Evolutionary conservation across 129 eudicot genomes (phyloP).

Genomic region (sunflower (Helianthus annuus)): HanXRQr2.0-SUNRISE NC_035444.2:7259417-7259916

Average conservation of each 20-base stretch:
- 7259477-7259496: not conserved
- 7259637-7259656: slow-evolving; percentile 69
- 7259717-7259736: slow-evolving; percentile 62
- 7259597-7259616: slow-evolving; percentile 40
- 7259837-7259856: slow-evolving; percentile 67
- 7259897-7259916: slow-evolving; percentile 45
- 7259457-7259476: no score
- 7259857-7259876: slow-evolving; percentile 42
- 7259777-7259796: slow-evolving; percentile 57
- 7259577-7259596: slow-evolving; percentile 39
- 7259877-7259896: slow-evolving; percentile 54
- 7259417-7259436: not conserved
- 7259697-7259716: slow-evolving; percentile 71
- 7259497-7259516: slow-evolving; percentile 43
- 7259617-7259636: slow-evolving; percentile 29
- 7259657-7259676: slow-evolving; percentile 75
- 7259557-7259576: slow-evolving; percentile 51
- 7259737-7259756: slow-evolving; percentile 57
- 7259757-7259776: slow-evolving; percentile 47
- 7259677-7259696: slow-evolving; percentile 61
- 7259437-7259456: not conserved
- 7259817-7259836: slow-evolving; percentile 64
- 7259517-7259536: slow-evolving; percentile 56
- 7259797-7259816: slow-evolving; percentile 55
- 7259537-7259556: slow-evolving; percentile 50